Conservation (phyloP, 2,329 filamentous ascomycete genomes). For the Colletotrichum gloeosporioides region DNA sequence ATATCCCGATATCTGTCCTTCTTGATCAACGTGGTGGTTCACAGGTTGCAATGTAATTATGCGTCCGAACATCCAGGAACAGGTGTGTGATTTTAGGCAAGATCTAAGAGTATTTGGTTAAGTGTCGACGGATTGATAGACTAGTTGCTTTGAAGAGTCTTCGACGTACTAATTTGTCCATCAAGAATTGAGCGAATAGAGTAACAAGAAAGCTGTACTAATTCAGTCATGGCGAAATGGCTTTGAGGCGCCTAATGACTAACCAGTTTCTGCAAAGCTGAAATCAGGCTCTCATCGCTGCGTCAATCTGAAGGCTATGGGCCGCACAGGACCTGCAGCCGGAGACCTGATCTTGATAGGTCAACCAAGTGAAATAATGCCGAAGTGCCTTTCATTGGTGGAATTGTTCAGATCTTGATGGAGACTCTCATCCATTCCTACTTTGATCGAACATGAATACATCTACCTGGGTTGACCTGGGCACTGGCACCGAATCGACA, state of each 20-base stretch:
- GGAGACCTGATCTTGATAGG: not conserved
- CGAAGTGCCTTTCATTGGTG: not conserved
- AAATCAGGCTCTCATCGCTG: not conserved
- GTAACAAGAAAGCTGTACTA: too few species aligned
- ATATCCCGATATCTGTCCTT: accelerated
- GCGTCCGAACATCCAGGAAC: accelerated
- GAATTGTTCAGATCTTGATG: accelerated
- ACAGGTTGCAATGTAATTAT: accelerated
- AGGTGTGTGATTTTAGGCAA: not conserved
- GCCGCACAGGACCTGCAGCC: not conserved
- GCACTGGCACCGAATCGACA: accelerated
- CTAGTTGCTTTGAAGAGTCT: too few species aligned
- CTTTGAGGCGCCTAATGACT: too few species aligned
- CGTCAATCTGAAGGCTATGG: not conserved
- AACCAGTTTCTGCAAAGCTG: too few species aligned
- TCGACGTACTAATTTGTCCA: too few species aligned
- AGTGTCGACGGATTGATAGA: too few species aligned
- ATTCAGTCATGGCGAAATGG: too few species aligned
- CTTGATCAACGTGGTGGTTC: accelerated
- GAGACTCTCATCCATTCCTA: not conserved
- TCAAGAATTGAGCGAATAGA: too few species aligned
- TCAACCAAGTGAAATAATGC: not conserved
- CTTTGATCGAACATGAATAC: not conserved
- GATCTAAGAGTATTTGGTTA: too few species aligned
- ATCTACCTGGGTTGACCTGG: not conserved